A percentile compares a stretch with the other conserved stretches of the same genome.
phyloP scores from a whole-genome alignment of 305 asterid species.

The Fraxinus velutina region DNA sequence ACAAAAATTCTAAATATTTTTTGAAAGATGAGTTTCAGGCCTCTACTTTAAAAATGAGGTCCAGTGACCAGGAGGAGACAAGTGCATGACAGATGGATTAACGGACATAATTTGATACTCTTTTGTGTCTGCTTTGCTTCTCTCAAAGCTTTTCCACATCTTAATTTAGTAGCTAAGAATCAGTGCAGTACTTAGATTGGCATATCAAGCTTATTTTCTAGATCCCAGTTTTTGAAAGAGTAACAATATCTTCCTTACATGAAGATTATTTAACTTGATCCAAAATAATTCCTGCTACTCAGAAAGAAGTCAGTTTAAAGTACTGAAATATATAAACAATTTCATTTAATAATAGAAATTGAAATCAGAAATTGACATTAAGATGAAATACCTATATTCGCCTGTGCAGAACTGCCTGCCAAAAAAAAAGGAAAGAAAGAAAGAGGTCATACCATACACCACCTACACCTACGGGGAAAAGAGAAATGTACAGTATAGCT shows the following conservation, averaged over 20 bases:
- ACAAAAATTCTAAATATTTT: neutral
- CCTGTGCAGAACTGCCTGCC: conserved; percentile 94
- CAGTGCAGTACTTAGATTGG: neutral
- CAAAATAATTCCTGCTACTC: neutral
- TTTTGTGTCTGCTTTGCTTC: neutral
- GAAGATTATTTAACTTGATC: neutral
- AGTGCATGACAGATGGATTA: neutral
- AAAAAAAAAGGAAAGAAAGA: conserved; percentile 14
- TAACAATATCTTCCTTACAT: neutral
- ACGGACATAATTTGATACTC: neutral
- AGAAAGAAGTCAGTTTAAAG: neutral
- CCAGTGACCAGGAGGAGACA: neutral
- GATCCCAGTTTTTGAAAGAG: neutral
- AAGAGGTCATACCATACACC: neutral
- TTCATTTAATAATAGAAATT: neutral
- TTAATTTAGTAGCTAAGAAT: neutral
- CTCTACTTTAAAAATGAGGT: neutral
- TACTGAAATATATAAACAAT: neutral
- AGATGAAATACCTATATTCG: conserved; percentile 65
- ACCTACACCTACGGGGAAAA: neutral
- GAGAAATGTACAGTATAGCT: neutral
- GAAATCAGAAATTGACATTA: conserved; percentile 5
- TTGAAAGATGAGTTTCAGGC: neutral
- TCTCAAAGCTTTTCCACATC: neutral
- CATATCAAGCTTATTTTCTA: neutral